Conservation (phyloP, 768 basidiomycete species). For the Bullera alba region DNA sequence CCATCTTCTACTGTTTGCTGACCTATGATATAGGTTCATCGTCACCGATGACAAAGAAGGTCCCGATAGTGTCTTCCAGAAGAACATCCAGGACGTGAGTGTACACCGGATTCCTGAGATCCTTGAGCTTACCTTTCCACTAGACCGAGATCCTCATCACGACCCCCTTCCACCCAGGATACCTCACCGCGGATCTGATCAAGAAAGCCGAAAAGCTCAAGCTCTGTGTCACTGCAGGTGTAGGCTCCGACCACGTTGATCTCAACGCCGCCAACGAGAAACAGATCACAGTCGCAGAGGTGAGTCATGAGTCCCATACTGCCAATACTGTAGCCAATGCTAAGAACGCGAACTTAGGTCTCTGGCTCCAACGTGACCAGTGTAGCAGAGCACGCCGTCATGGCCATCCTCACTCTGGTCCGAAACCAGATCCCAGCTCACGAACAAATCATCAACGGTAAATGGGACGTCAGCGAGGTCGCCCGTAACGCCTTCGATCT, state of each 20-base stretch:
- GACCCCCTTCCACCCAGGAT: slow-evolving; percentile 45
- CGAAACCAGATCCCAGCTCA: slow-evolving; percentile 71
- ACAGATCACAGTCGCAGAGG: slow-evolving; percentile 70
- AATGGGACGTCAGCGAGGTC: slow-evolving; percentile 78
- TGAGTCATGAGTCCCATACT: slow-evolving; percentile 1
- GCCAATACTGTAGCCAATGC: too few species aligned
- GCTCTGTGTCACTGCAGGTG: slow-evolving; percentile 81
- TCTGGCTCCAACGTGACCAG: slow-evolving; percentile 79
- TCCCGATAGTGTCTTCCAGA: slow-evolving; percentile 69
- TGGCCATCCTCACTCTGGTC: slow-evolving; percentile 84
- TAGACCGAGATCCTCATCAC: slow-evolving; percentile 33
- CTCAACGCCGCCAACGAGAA: slow-evolving; percentile 77
- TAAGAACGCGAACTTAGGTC: slow-evolving; percentile 38
- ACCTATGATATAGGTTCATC: slow-evolving; percentile 46
- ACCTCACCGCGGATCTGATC: slow-evolving; percentile 43
- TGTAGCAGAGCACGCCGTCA: slow-evolving; percentile 52
- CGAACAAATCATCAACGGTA: slow-evolving; percentile 69
- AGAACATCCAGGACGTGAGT: slow-evolving; percentile 69
- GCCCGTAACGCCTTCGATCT: slow-evolving; percentile 80
- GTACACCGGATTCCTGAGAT: too few species aligned
- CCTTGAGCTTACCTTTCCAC: background rate
- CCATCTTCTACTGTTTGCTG: too few species aligned
- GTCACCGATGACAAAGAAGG: slow-evolving; percentile 80
- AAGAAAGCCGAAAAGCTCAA: slow-evolving; percentile 77
- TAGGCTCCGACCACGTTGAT: slow-evolving; percentile 69